These are phyloP conservation scores for Huntiella savannae DNA, from an alignment of 2,329 filamentous ascomycete genomes.

Conservation along the genomic window DNA sequence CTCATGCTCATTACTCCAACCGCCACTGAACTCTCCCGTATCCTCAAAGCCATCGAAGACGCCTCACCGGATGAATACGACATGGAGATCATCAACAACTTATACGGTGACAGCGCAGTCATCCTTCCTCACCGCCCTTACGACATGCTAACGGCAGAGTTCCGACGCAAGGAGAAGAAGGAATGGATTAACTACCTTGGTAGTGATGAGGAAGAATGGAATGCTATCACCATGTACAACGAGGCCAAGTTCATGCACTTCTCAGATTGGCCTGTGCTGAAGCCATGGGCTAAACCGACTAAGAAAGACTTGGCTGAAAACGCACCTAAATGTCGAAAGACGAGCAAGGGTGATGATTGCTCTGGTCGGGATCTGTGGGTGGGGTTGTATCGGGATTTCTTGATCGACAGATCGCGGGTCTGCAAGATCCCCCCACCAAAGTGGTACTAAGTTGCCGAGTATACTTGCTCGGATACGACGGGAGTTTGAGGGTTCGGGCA, in stretches of 20 bases:
- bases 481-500: too few species aligned
- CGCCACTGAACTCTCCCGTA: slow-evolving; percentile 25
- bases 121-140: slow-evolving; percentile 46
- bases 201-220: slow-evolving; percentile 31
- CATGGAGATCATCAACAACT: slow-evolving; percentile 47
- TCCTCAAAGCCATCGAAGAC: slow-evolving; percentile 15
- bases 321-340: slow-evolving; percentile 20
- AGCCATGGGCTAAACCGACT: slow-evolving; percentile 25
- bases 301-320: slow-evolving; percentile 6
- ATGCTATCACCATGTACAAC: slow-evolving; percentile 29
- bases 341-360: slow-evolving; percentile 28
- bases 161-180: slow-evolving; percentile 25
- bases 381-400: slow-evolving; percentile 30
- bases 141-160: slow-evolving; percentile 41
- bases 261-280: slow-evolving; percentile 52
- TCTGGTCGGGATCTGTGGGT: slow-evolving; percentile 13
- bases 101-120: slow-evolving; percentile 37
- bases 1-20: slow-evolving; percentile 44
- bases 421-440: background rate
- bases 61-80: slow-evolving; percentile 27
- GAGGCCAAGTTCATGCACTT: slow-evolving; percentile 53
- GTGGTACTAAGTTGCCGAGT: background rate
- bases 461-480: background rate
- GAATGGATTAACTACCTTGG: slow-evolving; percentile 26
- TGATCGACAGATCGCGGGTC: slow-evolving; percentile 4